Base-by-base conservation (phyloP, 2,329 filamentous ascomycete genomes). In the Capronia americana region DNA sequence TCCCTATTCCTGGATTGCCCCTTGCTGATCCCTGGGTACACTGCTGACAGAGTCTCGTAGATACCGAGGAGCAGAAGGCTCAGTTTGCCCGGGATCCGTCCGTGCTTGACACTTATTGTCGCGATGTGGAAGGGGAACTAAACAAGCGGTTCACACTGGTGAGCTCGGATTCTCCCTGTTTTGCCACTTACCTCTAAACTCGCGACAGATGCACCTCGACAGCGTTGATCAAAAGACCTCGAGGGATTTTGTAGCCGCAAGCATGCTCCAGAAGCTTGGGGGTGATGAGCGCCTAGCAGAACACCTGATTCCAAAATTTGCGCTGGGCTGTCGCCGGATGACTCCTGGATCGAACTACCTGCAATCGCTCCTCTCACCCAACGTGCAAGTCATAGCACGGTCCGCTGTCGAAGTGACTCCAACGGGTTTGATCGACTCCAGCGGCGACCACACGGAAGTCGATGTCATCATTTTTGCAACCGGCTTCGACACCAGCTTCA, bases 41-140 rank as follows among this genome's bases (percentile, higher is more conserved):
- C n/a, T n/a, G n/a, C n/a, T n/a, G n/a, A n/a, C n/a, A n/a, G n/a
- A n/a, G n/a, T n/a, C n/a, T n/a, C n/a, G n/a, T n/a, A 30, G n/a
- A 73, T 17, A 23, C 34, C 1, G 68, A 72, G 4, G 61, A 75
- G 23, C 71, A 74, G 5, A 60, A 69, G n/a, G 61, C 66, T 14
- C 67, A 71, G 14, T 66, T 66, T 48, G 30, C n/a, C 17, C 14
- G 28, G 20, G 64, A 69, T 24, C 65, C 73, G 14, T 59, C n/a
- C 10, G 28, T n/a, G 7, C 55, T 56, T 24, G 30, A 50, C 24
- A 53, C 62, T 2, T 75, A 74, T 51, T 69, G 73, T 24, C 74
- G 74, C 58, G 68, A 72, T 54, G 72, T 75, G 14, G 74, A 75
- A 51, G 69, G 63, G 6, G 72, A 72, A 51, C 64, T 75, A 8